Evolutionary conservation across 2,329 filamentous ascomycete species (phyloP).

Genomic region (Trichoderma lentiforme): DNA sequence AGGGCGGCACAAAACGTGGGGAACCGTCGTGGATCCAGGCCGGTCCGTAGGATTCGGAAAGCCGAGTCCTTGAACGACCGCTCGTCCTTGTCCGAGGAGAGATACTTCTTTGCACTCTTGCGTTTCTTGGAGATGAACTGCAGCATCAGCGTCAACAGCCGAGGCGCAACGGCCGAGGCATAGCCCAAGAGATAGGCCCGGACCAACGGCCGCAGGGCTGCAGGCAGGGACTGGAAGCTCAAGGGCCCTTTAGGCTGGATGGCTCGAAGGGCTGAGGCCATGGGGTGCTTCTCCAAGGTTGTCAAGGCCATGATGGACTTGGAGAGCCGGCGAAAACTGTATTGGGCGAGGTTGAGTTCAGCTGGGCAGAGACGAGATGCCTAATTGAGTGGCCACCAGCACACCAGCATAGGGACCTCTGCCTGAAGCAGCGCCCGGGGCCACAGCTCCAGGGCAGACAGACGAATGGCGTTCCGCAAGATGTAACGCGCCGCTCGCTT

Average conservation of each 20-base stretch:
- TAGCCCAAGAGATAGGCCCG: constrained; percentile 61
- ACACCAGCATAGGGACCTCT: background rate
- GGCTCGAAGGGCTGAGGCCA: constrained; percentile 11
- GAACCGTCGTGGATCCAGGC: constrained; percentile 55
- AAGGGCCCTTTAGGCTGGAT: constrained; percentile 7
- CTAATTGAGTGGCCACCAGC: background rate
- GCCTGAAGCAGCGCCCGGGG: background rate
- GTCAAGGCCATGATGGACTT: background rate
- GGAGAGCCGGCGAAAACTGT: background rate
- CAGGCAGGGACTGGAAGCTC: constrained; percentile 40
- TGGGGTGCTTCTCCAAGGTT: constrained; percentile 12
- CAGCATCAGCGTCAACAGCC: constrained; percentile 53
- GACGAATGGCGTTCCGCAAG: background rate
- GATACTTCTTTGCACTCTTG: constrained; percentile 28
- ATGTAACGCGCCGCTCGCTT: constrained; percentile 16
- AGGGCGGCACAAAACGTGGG: constrained; percentile 61
- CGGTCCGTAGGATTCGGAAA: constrained; percentile 45
- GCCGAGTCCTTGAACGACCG: constrained; percentile 33
- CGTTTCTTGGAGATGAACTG: constrained; percentile 44
- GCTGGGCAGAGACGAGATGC: background rate
- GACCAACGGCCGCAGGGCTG: constrained; percentile 52
- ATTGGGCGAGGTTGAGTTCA: background rate
- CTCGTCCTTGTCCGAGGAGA: constrained; percentile 28
- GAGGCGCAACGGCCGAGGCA: constrained; percentile 55
- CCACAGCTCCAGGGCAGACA: background rate